Evolutionary conservation across 306 rosid genomes (phyloP), one percentile per base, ranked within the genome.

Genomic region (Albizia julibrissin): DNA sequence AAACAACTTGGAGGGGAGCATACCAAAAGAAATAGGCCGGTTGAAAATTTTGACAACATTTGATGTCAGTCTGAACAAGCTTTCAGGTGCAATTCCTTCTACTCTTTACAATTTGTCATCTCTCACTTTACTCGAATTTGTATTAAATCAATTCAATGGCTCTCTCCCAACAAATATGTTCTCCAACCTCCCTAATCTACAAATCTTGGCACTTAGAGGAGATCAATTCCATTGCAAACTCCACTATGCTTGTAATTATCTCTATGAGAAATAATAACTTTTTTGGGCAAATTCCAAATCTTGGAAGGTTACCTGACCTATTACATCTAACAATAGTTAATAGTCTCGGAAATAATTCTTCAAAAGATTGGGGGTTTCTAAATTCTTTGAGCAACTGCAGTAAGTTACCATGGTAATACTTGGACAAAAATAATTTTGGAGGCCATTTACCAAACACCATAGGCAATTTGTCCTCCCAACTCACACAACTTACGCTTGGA

Each of bases 291-390:
- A 9, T n/a, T 56, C 64, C 64, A 22, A 56, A 56, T n/a, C 29
- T 56, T 7, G 64, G 64, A 56, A 56, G 9, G 5, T 56, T 56
- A 5, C 29, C 9, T 56, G 29, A 9, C 13, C 64, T 56, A 6
- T 56, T 47, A 21, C 0, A 0, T 10, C 31, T 59, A 24, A 15
- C 13, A 3, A 0, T 22, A 3, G 24, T 0, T 0, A 59, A 9
- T 24, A 0, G 3, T 59, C 1, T 22, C 0, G 66, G 66, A 22
- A 3, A 6, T 3, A 24, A 24, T 10, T 10, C 66, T 10, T 3
- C 33, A 7, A 59, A 59, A 59, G 66, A 59, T 5, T 59, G 5
- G 2, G 33, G 24, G 12, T 56, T 56, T n/a, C 4, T 56, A 21
- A n/a, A 2, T 19, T 56, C 64, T n/a, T 21, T 56, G 64, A 21